Evolutionary conservation across 2,329 filamentous ascomycete genomes (phyloP).

Genomic region (Trichoderma lentiforme): DNA sequence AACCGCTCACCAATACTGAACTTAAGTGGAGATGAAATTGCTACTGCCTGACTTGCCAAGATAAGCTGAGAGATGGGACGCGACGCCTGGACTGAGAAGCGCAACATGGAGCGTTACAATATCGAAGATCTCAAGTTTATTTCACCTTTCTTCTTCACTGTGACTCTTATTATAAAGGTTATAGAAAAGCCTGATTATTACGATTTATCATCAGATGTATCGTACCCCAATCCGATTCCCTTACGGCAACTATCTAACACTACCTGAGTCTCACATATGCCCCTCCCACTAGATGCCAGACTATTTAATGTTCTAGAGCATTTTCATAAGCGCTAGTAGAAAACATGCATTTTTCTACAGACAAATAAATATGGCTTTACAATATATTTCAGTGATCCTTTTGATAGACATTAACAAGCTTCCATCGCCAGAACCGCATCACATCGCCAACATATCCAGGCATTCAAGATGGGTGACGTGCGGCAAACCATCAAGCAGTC

Average conservation of each 20-base stretch:
- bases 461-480: background rate
- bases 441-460: background rate
- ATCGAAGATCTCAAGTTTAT: background rate
- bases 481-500: slow-evolving; percentile 32
- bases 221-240: background rate
- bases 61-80: background rate
- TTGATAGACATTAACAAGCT: background rate
- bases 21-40: background rate
- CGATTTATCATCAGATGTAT: background rate
- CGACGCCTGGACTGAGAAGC: background rate
- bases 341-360: background rate
- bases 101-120: background rate
- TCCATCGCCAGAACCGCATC: background rate
- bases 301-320: background rate
- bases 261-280: background rate
- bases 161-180: background rate
- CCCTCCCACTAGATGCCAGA: background rate
- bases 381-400: background rate
- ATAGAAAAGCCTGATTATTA: background rate
- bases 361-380: background rate
- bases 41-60: background rate
- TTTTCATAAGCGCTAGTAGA: background rate
- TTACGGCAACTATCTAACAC: background rate
- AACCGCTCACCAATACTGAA: background rate
- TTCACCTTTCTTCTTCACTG: background rate